phyloP scores from a whole-genome alignment of 129 eudicot genomes.

The Apium graveolens region DNA sequence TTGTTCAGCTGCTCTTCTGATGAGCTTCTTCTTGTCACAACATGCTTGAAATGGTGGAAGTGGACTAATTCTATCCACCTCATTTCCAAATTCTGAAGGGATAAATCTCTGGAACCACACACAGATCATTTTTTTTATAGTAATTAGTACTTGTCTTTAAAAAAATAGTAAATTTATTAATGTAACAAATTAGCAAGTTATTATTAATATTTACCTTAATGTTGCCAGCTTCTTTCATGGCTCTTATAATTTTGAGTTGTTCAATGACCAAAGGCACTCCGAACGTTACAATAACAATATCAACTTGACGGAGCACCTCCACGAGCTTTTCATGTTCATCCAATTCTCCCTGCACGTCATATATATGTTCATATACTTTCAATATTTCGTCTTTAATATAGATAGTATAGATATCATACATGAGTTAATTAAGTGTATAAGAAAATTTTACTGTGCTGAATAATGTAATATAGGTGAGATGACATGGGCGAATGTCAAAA shows the following conservation, averaged over 20 bases:
- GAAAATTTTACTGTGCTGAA: no score
- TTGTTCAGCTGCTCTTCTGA: slow-evolving; percentile 25
- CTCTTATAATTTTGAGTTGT: slow-evolving; percentile 25
- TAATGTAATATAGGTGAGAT: no score
- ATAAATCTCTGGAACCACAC: slow-evolving; percentile 21
- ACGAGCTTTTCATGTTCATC: slow-evolving; percentile 30
- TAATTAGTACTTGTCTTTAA: no score
- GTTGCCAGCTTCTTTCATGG: slow-evolving; percentile 30
- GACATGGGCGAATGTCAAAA: no score
- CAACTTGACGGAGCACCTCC: slow-evolving; percentile 17
- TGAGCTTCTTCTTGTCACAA: slow-evolving; percentile 18
- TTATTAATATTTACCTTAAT: slow-evolving; percentile 18
- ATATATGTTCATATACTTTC: no score
- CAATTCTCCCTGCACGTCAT: slow-evolving; percentile 21
- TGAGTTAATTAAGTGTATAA: no score
- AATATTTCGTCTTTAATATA: no score
- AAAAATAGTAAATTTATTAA: no score
- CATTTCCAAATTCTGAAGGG: slow-evolving; percentile 34
- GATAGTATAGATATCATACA: no score
- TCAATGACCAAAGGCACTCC: slow-evolving; percentile 21
- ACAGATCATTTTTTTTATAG: no score
- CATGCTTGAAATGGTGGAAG: slow-evolving; percentile 22
- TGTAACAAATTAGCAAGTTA: no score
- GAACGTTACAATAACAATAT: slow-evolving; percentile 23
- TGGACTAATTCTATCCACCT: slow-evolving; percentile 17